Percentiles rank a stretch among this genome's conserved stretches.
Evolutionary conservation across 1,139 yeast species (phyloP).

Genomic region (Arxiozyma bovina): DNA sequence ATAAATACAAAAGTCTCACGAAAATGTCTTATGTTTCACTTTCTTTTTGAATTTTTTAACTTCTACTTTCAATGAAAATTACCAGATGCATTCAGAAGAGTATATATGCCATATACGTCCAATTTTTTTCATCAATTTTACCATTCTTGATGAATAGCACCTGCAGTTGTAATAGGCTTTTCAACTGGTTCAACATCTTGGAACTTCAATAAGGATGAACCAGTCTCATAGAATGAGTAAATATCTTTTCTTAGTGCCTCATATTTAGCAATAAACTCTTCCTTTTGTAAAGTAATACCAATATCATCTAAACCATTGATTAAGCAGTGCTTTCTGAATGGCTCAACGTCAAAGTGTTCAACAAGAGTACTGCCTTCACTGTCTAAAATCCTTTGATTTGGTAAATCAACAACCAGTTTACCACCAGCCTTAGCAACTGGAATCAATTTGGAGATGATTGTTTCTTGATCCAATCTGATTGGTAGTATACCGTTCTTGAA

Average conservation of each 20-base stretch:
- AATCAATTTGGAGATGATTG: constrained; percentile 58
- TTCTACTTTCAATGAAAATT: no score
- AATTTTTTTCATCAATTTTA: constrained; percentile 26
- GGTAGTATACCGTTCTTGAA: constrained; percentile 93
- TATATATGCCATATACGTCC: neutral
- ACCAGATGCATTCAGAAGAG: neutral
- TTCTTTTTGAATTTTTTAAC: no score
- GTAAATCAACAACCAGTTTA: constrained; percentile 70
- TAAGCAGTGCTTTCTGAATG: constrained; percentile 88
- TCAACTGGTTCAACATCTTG: constrained; percentile 43
- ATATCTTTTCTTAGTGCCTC: constrained; percentile 67
- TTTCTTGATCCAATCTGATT: constrained; percentile 72
- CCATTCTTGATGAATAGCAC: constrained; percentile 76
- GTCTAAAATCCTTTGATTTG: constrained; percentile 71
- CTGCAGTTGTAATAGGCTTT: constrained; percentile 51
- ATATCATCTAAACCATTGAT: constrained; percentile 93
- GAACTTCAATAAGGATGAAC: constrained; percentile 44
- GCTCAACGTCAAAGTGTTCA: constrained; percentile 77
- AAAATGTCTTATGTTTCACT: neutral
- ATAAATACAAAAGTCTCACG: neutral
- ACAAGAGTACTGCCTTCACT: constrained; percentile 65
- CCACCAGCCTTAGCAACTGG: constrained; percentile 75
- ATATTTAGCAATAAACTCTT: constrained; percentile 59
- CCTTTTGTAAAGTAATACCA: constrained; percentile 90
- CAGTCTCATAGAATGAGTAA: constrained; percentile 89